Evolutionary conservation across 108 stramenopile species (phyloP).

Genomic region (Nitzschia putrida): DNA sequence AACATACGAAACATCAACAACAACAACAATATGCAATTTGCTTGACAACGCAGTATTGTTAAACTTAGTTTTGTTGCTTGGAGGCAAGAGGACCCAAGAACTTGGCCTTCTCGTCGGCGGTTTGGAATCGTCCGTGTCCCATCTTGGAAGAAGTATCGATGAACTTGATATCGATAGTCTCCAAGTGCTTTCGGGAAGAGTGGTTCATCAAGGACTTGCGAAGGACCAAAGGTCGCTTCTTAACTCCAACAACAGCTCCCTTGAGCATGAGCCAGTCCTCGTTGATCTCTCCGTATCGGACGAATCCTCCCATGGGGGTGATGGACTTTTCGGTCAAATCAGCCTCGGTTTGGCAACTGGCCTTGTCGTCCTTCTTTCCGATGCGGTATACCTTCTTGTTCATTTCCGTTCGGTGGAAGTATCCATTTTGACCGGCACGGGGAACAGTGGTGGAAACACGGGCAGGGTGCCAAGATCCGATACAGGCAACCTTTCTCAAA

Average conservation of each 20-base stretch:
- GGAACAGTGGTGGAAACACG: conserved; percentile 96
- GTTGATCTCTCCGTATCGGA: conserved; percentile 93
- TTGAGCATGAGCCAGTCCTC: conserved; percentile 99
- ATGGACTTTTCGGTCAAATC: conserved; percentile 99
- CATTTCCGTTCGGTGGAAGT: conserved; percentile 99
- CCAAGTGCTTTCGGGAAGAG: conserved; percentile 92
- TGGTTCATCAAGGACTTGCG: conserved; percentile 96
- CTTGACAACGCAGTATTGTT: neutral
- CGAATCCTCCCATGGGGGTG: conserved; percentile 99
- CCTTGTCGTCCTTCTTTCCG: conserved; percentile 96
- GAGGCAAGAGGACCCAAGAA: conserved; percentile 98
- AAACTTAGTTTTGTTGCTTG: conserved; percentile 67
- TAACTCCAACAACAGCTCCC: conserved; percentile 96
- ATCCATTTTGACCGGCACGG: conserved; percentile 99
- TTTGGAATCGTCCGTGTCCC: conserved; percentile 99
- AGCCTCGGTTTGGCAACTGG: conserved; percentile 91
- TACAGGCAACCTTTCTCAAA: conserved; percentile 99
- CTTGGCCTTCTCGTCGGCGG: conserved; percentile 97
- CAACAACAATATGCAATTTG: neutral
- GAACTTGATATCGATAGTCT: conserved; percentile 96
- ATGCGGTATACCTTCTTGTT: conserved; percentile 99
- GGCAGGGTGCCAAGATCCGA: conserved; percentile 99
- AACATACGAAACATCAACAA: neutral
- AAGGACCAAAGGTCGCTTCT: conserved; percentile 97
- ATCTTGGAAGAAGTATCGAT: conserved; percentile 99